Evolutionary conservation across 1,284 basidiomycete genomes (phyloP).

Genomic region (Apiotrichum porosum): DNA sequence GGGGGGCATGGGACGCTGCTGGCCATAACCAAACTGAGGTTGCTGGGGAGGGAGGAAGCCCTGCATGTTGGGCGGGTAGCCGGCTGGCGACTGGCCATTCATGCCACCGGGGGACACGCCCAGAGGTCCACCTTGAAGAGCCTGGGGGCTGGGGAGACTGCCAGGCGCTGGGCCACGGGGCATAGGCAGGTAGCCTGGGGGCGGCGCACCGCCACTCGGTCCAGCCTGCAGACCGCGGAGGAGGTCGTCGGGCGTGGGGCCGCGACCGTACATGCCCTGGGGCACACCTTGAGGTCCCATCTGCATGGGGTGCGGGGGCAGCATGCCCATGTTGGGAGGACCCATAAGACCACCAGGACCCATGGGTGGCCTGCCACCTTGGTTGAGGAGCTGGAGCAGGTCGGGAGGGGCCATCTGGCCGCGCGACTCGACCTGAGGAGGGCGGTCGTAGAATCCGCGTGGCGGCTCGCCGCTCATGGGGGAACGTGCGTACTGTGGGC

Average conservation of each 20-base stretch:
- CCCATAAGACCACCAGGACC: constrained; percentile 5
- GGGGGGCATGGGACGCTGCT: constrained; percentile 3
- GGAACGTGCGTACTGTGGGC: constrained; percentile 1
- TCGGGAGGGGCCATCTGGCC: constrained; percentile 4
- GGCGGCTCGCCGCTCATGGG: constrained; percentile 3
- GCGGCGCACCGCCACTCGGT: background rate
- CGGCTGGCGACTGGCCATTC: background rate
- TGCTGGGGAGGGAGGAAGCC: constrained; percentile 20
- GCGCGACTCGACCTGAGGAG: background rate
- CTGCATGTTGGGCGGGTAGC: constrained; percentile 13
- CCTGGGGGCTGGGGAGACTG: background rate
- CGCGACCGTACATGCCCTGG: constrained; percentile 8
- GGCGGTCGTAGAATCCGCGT: constrained; percentile 7
- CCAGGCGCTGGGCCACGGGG: constrained; percentile 4
- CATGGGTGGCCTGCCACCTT: constrained; percentile 4
- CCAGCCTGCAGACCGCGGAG: constrained; percentile 19
- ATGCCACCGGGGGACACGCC: too few relatives aligned
- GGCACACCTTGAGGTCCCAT: background rate
- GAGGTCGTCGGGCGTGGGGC: constrained; percentile 18
- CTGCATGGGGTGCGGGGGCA: constrained; percentile 16
- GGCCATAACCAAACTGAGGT: constrained; percentile 7
- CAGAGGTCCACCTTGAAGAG: too few relatives aligned
- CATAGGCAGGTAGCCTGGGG: constrained; percentile 12
- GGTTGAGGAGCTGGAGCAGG: constrained; percentile 29
- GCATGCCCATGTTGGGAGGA: constrained; percentile 20